Conservation (phyloP, 139 green algal species). For the Yamagishiella unicocca region DNA sequence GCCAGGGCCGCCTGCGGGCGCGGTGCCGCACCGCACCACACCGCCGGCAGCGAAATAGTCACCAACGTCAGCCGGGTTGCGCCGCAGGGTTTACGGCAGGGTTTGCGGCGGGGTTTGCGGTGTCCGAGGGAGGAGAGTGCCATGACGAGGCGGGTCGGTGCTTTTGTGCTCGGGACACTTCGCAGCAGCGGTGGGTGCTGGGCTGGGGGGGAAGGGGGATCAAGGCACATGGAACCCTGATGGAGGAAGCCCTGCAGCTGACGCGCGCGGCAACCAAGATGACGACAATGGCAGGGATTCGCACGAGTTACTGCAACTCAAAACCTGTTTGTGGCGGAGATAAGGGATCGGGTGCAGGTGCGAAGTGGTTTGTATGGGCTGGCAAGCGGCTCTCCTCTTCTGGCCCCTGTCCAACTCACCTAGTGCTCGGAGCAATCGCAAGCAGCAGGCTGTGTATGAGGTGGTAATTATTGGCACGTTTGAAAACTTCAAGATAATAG, state of each 20-base stretch:
- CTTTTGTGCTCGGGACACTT: too few relatives aligned
- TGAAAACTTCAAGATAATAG: conserved; percentile 35
- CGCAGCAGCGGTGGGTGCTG: too few relatives aligned
- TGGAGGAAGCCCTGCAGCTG: not conserved
- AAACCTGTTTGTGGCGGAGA: not conserved
- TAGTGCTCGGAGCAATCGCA: conserved; percentile 26
- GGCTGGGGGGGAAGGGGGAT: not conserved
- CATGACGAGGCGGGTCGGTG: not conserved
- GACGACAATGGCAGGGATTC: not conserved
- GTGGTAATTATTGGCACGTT: conserved; percentile 44
- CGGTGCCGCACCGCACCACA: too few relatives aligned
- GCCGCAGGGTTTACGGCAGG: too few relatives aligned
- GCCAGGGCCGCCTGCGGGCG: conserved; percentile 28
- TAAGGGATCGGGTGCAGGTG: not conserved
- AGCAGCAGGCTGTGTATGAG: conserved; percentile 36
- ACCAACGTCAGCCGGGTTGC: too few relatives aligned
- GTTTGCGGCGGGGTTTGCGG: too few relatives aligned
- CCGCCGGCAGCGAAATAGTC: too few relatives aligned
- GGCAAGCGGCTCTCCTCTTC: not conserved
- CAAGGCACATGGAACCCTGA: too few relatives aligned
- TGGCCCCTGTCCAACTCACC: not conserved
- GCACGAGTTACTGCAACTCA: not conserved
- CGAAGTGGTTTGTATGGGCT: not conserved
- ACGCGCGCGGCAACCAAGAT: not conserved
- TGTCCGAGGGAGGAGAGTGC: not conserved